A percentile compares a stretch with the other conserved stretches of the same genome.
phyloP scores from a whole-genome alignment of 2,329 filamentous ascomycete genomes.

The Aspergillus novofumigatus region DNA sequence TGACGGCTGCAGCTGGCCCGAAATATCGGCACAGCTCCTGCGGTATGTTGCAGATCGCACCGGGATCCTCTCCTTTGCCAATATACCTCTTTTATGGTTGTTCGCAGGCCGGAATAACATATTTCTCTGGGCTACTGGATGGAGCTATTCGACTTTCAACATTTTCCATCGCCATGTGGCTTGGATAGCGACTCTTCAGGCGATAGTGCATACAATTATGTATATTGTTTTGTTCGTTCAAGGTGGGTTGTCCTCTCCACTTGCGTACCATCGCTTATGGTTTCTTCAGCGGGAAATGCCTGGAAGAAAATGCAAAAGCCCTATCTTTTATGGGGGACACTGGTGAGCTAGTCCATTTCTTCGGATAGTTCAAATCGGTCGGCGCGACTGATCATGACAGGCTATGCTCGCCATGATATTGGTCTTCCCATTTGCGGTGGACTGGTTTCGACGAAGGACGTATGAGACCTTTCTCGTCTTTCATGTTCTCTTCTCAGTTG shows the following conservation, averaged over 20 bases:
- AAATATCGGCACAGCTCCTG: constrained; percentile 36
- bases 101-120: constrained; percentile 66
- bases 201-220: constrained; percentile 58
- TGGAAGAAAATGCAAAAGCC: constrained; percentile 24
- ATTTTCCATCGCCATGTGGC: constrained; percentile 66
- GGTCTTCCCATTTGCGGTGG: constrained; percentile 43
- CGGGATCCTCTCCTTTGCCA: constrained; percentile 60
- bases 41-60: constrained; percentile 62
- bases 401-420: constrained; percentile 38
- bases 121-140: constrained; percentile 63
- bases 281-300: constrained; percentile 19
- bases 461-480: constrained; percentile 43
- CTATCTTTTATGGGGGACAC: constrained; percentile 29
- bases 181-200: constrained; percentile 58
- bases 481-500: constrained; percentile 37
- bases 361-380: background rate
- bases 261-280: background rate
- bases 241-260: constrained; percentile 13
- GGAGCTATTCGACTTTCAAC: constrained; percentile 64
- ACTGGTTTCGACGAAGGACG: constrained; percentile 41
- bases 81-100: constrained; percentile 62
- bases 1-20: constrained; percentile 21
- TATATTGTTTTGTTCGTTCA: constrained; percentile 46
- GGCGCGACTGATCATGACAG: constrained; percentile 14
- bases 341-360: constrained; percentile 14